phyloP scores from a whole-genome alignment of 331 rosid genomes.

The Quercus lobata region DNA sequence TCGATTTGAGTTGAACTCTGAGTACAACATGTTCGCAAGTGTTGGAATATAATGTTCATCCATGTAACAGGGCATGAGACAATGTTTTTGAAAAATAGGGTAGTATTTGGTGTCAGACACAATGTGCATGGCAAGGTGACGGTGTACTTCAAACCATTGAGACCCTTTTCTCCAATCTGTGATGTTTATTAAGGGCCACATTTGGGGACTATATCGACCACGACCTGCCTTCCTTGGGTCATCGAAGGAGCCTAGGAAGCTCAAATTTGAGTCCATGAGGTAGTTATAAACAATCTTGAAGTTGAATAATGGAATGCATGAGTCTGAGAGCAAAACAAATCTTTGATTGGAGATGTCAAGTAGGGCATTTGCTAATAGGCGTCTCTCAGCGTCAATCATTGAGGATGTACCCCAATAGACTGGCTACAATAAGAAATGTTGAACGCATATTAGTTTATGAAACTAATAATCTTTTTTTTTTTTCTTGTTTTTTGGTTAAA shows the following conservation, averaged over 20 bases:
- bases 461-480: not conserved
- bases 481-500: not conserved
- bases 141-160: conserved; percentile 62
- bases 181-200: conserved; percentile 43
- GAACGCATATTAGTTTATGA: not conserved
- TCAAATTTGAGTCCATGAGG: conserved; percentile 35
- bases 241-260: conserved; percentile 38
- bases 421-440: conserved; percentile 23
- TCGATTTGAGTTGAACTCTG: conserved; percentile 27
- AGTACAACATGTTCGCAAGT: conserved; percentile 27
- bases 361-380: conserved; percentile 61
- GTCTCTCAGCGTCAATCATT: conserved; percentile 63
- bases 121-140: conserved; percentile 41
- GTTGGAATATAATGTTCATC: conserved; percentile 69
- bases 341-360: conserved; percentile 49
- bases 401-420: conserved; percentile 53
- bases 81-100: conserved; percentile 21
- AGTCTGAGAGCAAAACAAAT: conserved; percentile 54
- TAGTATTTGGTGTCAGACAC: conserved; percentile 42
- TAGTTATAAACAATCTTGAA: conserved; percentile 40
- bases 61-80: conserved; percentile 37
- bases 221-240: conserved; percentile 40
- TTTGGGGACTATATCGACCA: conserved; percentile 48
- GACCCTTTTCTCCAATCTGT: conserved; percentile 64
- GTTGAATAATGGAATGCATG: conserved; percentile 64